Conservation (phyloP, 805 yeast species). For the Allodekkera sacchari region DNA sequence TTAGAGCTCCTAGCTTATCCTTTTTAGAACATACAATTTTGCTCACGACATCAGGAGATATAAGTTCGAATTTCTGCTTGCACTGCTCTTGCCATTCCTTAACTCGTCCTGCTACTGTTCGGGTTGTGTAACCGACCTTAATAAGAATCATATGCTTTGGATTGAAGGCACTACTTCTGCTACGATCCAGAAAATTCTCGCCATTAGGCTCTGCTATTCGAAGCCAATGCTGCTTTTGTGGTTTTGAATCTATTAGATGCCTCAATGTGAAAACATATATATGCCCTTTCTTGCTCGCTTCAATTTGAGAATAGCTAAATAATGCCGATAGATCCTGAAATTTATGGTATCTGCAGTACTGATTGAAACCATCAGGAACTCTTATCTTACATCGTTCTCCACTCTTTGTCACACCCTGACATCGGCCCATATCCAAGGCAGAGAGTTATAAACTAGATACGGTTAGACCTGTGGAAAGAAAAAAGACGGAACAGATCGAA, state of each 20-base stretch:
- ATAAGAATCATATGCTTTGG: conserved; percentile 32
- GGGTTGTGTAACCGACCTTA: conserved; percentile 49
- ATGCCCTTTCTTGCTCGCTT: conserved; percentile 24
- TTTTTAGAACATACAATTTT: conserved; percentile 11
- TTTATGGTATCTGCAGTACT: conserved; percentile 29
- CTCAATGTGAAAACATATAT: conserved; percentile 44
- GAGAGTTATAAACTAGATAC: no score
- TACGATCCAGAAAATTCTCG: conserved; percentile 7
- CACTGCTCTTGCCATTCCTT: conserved; percentile 48
- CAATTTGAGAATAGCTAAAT: no score
- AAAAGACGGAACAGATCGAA: background rate
- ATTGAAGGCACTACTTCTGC: conserved; percentile 27
- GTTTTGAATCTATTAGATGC: conserved; percentile 26
- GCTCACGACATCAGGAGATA: conserved; percentile 26
- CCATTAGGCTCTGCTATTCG: conserved; percentile 25
- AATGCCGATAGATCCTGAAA: no score
- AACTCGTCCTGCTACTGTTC: conserved; percentile 32
- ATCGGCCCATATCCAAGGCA: conserved; percentile 20
- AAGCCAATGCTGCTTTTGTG: conserved; percentile 28
- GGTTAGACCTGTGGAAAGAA: background rate
- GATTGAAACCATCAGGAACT: conserved; percentile 8
- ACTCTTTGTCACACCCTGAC: conserved; percentile 34
- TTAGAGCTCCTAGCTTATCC: conserved; percentile 10
- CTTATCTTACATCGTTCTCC: conserved; percentile 32
- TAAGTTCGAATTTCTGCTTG: conserved; percentile 33